These are phyloP conservation scores for Ophiognomonia clavigignenti-juglandacearum DNA, from an alignment of 2,329 filamentous ascomycete genomes.

Conservation along the genomic window DNA sequence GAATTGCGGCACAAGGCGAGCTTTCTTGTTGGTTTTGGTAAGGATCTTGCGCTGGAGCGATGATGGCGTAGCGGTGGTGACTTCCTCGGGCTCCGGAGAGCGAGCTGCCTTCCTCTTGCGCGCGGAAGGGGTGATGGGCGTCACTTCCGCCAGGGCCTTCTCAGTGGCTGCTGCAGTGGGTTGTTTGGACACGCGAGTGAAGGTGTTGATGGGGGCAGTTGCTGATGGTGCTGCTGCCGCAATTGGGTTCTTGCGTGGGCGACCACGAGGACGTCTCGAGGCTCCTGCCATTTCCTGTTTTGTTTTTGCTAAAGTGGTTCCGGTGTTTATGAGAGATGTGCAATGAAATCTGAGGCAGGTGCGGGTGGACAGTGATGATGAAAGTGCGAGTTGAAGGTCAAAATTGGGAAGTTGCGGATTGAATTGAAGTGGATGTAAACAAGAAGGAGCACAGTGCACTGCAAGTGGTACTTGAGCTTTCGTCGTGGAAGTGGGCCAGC, in stretches of 20 bases:
- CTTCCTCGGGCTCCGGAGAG: conserved; percentile 25
- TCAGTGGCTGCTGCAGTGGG: conserved; percentile 18
- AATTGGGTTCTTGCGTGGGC: conserved; percentile 11
- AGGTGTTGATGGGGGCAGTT: conserved; percentile 34
- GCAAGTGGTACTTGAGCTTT: too few relatives aligned
- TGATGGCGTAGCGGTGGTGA: background rate
- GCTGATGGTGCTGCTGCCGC: background rate
- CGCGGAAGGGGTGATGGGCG: conserved; percentile 23
- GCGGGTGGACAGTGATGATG: background rate
- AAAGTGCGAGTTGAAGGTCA: background rate
- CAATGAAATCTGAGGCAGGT: background rate
- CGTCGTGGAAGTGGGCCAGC: background rate
- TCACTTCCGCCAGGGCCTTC: conserved; percentile 21
- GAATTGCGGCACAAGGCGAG: conserved; percentile 6
- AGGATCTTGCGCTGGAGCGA: background rate
- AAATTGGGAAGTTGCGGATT: background rate
- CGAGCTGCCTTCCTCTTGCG: conserved; percentile 30
- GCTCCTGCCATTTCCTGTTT: conserved; percentile 12
- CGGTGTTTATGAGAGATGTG: background rate
- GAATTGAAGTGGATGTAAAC: background rate
- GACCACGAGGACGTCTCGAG: conserved; percentile 5
- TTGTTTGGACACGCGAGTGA: conserved; percentile 44
- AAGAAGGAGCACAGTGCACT: background rate
- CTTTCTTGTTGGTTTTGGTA: conserved; percentile 11
- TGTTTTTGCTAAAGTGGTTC: too few relatives aligned